phyloP scores from a whole-genome alignment of 257 asterid genomes.

The Nicotiana paniculata region DNA sequence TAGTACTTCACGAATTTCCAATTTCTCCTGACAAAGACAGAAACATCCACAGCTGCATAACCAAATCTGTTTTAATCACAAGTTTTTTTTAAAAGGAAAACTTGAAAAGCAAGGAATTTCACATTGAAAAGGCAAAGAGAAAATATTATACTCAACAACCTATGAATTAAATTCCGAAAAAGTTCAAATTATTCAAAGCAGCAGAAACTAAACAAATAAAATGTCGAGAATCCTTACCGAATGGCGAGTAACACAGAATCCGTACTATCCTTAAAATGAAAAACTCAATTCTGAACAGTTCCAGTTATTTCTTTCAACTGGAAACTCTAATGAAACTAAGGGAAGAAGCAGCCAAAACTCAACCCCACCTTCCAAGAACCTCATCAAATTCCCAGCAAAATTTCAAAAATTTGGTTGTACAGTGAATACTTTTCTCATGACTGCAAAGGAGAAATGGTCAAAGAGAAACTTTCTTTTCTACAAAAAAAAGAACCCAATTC shows the following conservation, averaged over 20 bases:
- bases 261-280: neutral
- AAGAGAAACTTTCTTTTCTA: neutral
- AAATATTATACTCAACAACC: neutral
- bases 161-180: neutral
- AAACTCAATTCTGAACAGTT: neutral
- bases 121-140: neutral
- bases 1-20: neutral
- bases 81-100: neutral
- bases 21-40: neutral
- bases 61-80: neutral
- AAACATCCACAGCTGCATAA: neutral
- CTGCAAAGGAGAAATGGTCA: neutral
- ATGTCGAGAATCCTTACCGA: neutral
- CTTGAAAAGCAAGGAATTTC: neutral
- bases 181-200: neutral
- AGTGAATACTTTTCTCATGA: neutral
- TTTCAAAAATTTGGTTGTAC: neutral
- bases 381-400: no score
- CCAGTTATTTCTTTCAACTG: neutral
- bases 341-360: neutral
- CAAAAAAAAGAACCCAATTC: neutral
- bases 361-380: no score
- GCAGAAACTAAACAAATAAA: neutral
- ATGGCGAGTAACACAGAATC: neutral
- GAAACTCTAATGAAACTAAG: neutral